Evolutionary conservation across 805 yeast genomes (phyloP).

Genomic region (Yarrowia deformans): DNA sequence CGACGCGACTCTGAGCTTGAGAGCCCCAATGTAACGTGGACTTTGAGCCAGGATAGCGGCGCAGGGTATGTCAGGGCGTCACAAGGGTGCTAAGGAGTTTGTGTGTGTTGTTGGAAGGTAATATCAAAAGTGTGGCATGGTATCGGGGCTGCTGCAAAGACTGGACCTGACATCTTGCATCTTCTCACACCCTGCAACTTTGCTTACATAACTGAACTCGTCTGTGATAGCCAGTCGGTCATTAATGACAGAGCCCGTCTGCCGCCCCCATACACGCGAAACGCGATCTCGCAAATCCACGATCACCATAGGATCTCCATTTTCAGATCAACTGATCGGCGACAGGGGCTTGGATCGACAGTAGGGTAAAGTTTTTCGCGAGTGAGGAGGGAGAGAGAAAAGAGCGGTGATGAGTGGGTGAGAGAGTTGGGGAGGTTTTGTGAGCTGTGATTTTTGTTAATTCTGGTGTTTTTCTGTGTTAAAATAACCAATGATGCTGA

Average conservation of each 20-base stretch:
- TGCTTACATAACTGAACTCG: no score
- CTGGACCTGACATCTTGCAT: not conserved
- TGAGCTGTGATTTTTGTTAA: no score
- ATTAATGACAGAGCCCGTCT: no score
- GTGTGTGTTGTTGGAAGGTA: no score
- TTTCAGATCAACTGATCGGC: slow-evolving; percentile 35
- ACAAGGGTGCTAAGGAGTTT: not conserved
- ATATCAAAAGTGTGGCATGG: no score
- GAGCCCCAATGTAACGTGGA: not conserved
- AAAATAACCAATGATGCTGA: no score
- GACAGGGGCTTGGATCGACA: slow-evolving; percentile 22
- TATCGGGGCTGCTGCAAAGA: no score
- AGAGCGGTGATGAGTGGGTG: not conserved
- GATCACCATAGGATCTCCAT: slow-evolving; percentile 22
- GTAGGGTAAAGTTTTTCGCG: slow-evolving; percentile 8
- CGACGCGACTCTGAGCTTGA: slow-evolving; percentile 15
- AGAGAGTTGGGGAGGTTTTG: not conserved
- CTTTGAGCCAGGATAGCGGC: not conserved
- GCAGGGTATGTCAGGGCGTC: slow-evolving; percentile 16
- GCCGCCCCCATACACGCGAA: not conserved
- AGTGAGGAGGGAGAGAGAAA: not conserved
- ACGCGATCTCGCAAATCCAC: slow-evolving; percentile 3
- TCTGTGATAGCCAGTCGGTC: no score
- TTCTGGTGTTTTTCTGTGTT: no score
- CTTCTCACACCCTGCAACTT: no score